Conservation (phyloP, 176 grass and related monocot species). For the Saccharum spontaneum region DNA sequence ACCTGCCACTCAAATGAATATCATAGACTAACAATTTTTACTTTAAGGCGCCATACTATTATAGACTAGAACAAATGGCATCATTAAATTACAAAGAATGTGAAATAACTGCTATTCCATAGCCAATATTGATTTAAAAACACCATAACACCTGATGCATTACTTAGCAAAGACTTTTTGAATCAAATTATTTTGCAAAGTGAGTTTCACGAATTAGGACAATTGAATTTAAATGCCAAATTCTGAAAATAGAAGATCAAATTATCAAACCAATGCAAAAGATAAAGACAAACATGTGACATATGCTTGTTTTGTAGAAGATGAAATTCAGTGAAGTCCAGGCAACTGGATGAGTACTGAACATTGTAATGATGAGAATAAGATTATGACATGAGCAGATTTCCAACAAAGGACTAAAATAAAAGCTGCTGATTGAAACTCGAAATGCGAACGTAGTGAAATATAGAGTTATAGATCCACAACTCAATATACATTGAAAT, state of each 20-base stretch:
- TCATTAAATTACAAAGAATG: not conserved
- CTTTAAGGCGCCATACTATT: not conserved
- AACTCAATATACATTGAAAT: too few relatives aligned
- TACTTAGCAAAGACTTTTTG: not conserved
- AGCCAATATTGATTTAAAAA: not conserved
- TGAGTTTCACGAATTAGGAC: not conserved
- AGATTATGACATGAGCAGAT: not conserved
- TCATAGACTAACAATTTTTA: not conserved
- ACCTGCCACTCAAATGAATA: not conserved
- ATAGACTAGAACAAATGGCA: not conserved
- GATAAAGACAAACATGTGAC: not conserved
- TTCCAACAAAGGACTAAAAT: not conserved
- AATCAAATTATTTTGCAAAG: not conserved
- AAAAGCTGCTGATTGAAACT: not conserved
- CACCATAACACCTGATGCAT: not conserved
- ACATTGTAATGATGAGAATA: not conserved
- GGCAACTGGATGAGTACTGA: not conserved
- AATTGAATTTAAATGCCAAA: not conserved
- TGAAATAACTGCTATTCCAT: not conserved
- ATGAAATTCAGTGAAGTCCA: not conserved
- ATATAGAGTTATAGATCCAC: too few relatives aligned
- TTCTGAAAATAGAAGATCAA: not conserved
- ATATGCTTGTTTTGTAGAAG: constrained; percentile 6
- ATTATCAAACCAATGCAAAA: not conserved
- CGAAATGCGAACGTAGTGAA: not conserved